Evolutionary conservation across 768 basidiomycete species (phyloP), one percentile per base, ranked within the genome.

Genomic region (Pisolithus albus): DNA sequence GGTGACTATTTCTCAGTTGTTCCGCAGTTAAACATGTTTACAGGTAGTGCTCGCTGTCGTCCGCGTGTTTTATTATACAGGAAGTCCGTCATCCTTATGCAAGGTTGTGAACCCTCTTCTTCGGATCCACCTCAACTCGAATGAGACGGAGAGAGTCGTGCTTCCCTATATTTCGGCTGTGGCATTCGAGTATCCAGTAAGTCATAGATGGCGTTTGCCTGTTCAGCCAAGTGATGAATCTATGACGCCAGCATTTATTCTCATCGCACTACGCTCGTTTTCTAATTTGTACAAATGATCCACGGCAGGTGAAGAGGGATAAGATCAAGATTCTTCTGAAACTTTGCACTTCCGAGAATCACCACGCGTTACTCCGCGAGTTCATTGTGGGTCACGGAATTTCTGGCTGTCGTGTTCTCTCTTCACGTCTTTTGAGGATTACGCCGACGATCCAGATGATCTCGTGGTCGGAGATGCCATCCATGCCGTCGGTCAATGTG

Each of bases 11-110:
- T 47, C 7, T 5, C 18, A 40, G 15, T 13, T 8, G 9, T 32
- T 21, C 28, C 6, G 13, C 21, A 30, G 50, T 18, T 51, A 54
- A 46, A 49, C 30, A 16, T 51, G 24, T 50, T 10, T 15, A 48
- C 46, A 92, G 90, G 92, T 94, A 30, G 84, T 93, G 0, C 67
- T 94, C 44, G 88, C 88, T 18, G 88, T 77, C 0, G 75, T 82
- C 3, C 82, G 83, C 7, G 74, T 83, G 7, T 81, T 89, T 55
- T 92, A 86, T 65, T 89, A 92, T 63, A 70, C 83, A 1, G 84
- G 78, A 0, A 79, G 86, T 11, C 72, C 79, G 0, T 78, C 80
- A 1, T 74, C 75, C 21, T 71, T 76, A 28, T 53, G 69, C 10
- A 82, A 81, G 59, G 73, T 89, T 9, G 77, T 87, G 2, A 72